Evolutionary conservation across 345 rosid species (phyloP), one percentile per base, ranked within the genome.

Genomic region (Eucalyptus microcorys): DNA sequence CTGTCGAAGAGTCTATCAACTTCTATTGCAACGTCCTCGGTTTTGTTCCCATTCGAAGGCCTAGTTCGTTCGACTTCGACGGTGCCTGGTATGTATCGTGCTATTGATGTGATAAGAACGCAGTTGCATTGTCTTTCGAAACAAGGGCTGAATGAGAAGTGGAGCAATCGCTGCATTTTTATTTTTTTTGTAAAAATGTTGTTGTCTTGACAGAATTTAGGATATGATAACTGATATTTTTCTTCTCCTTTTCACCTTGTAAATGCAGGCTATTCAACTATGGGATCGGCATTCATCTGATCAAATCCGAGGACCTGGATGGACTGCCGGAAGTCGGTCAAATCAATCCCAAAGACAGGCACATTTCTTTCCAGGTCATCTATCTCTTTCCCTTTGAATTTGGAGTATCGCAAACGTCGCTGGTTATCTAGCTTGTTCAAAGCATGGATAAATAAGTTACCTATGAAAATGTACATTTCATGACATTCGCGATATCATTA

Each of bases 11-110:
- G 79, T 93, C 99, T 32, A 87, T 96, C 80, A 87, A 90, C 50
- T 97, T 97, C 92, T 95, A 97, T 80, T 95, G 92, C 22, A 90
- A 94, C 24, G 92, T 96, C 21, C 95, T 97, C 49, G 99, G 99
- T 8, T 96, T 97, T 91, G 71, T 91, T 53, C 96, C 97, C 30
- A 87, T 97, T 52, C 90, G 93, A 61, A 93, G 99, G 88, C 98
- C 98, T 32, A 91, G 92, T 12, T 93, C 50, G 16, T 88, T 96
- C 21, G 90, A 94, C 83, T 97, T 96, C 53, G 93, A 95, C 34
- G 98, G 98, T 59, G 98, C 97, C 88, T 97, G 99, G 99, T 96
- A 89, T 1, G 84, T 34, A 26, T 86, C 4, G 24, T 27, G 53
- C 11, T 45, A 76, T 40, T 3, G 47, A 76, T 40, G 47, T 1